phyloP scores from a whole-genome alignment of 2,329 filamentous ascomycete genomes.

The Whalleya microplaca region DNA sequence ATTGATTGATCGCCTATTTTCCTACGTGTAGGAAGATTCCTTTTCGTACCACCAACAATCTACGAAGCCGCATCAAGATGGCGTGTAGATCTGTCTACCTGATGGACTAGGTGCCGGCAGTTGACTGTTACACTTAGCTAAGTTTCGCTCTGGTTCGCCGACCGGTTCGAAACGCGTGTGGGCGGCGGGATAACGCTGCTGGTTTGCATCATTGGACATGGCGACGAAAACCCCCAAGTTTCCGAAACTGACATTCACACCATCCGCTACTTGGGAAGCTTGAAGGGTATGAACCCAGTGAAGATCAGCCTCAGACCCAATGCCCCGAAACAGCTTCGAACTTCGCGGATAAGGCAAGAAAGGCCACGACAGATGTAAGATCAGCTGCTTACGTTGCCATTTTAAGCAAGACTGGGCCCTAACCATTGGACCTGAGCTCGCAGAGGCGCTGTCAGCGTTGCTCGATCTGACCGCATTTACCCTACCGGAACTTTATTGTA shows the following conservation, averaged over 20 bases:
- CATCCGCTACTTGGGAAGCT: conserved; percentile 12
- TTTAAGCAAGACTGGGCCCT: conserved; percentile 14
- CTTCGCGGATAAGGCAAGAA: conserved; percentile 21
- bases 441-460: conserved; percentile 19
- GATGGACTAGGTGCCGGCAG: conserved; percentile 24
- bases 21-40: background rate
- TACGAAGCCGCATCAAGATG: conserved; percentile 22
- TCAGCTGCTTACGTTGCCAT: conserved; percentile 24
- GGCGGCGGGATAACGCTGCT: conserved; percentile 18
- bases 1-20: conserved; percentile 22
- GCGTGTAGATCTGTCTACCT: conserved; percentile 16
- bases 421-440: conserved; percentile 19
- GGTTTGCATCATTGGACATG: conserved; percentile 29
- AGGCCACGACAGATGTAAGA: conserved; percentile 16
- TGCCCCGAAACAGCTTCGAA: conserved; percentile 19
- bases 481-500: conserved; percentile 13
- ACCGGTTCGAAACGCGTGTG: conserved; percentile 20
- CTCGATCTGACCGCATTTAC: conserved; percentile 15
- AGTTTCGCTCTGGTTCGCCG: conserved; percentile 25
- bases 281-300: conserved; percentile 14
- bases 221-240: conserved; percentile 6
- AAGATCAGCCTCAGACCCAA: conserved; percentile 25
- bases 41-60: conserved; percentile 15
- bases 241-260: conserved; percentile 19
- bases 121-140: conserved; percentile 13